These are phyloP conservation scores for Sarocladiaceae sp. DNA, from an alignment of 2,329 filamentous ascomycete genomes.

Conservation along the genomic window DNA sequence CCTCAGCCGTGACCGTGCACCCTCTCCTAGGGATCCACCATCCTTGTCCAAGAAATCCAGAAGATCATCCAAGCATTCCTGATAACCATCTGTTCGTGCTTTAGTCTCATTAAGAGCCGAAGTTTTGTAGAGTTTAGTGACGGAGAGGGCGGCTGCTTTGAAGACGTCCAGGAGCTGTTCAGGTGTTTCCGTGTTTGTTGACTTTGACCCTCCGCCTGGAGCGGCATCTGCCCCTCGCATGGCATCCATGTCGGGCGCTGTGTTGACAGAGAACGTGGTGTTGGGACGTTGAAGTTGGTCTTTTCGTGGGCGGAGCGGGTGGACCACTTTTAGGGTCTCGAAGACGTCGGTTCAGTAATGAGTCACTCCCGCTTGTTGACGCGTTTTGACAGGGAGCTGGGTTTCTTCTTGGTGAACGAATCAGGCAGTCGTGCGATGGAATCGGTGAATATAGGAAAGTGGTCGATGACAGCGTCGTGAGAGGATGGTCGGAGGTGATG, in stretches of 20 bases:
- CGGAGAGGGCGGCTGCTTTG: constrained; percentile 84
- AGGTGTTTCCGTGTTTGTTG: constrained; percentile 33
- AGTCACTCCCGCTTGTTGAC: background rate
- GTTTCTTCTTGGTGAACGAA: too few species aligned
- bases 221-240: constrained; percentile 20
- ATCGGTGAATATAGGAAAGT: too few species aligned
- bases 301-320: constrained; percentile 7
- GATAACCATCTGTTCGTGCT: constrained; percentile 76
- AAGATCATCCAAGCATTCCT: constrained; percentile 88
- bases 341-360: background rate
- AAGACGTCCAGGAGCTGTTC: constrained; percentile 79
- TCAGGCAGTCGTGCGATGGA: too few species aligned
- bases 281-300: constrained; percentile 3
- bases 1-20: constrained; percentile 62
- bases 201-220: constrained; percentile 13
- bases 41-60: constrained; percentile 79
- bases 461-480: background rate
- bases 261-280: background rate
- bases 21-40: constrained; percentile 69
- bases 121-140: constrained; percentile 94
- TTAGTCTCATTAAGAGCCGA: constrained; percentile 72
- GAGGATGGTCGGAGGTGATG: background rate
- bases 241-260: constrained; percentile 21
- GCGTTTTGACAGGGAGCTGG: background rate
- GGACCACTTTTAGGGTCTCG: constrained; percentile 2